Evolutionary conservation across 2,329 filamentous ascomycete genomes (phyloP), one percentile per base, ranked within the genome.

Genomic region (Aphanocladium album): DNA sequence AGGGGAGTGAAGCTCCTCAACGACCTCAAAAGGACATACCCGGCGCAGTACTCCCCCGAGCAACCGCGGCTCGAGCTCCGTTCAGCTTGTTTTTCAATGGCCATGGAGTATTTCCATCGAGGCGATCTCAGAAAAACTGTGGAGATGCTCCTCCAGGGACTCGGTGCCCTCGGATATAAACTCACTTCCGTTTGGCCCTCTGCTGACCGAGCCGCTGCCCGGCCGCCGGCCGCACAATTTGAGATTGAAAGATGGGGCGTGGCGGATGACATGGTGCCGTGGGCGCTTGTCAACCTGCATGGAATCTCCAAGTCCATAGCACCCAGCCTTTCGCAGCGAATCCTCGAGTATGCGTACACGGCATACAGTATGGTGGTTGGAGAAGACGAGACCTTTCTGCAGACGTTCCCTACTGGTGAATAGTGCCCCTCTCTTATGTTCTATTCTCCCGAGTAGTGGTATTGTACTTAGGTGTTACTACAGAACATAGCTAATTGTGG

Each of bases 341-440:
- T 58, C 7, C 14, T 51, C 7, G 17, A 46, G 1, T 71, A 70
- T 46, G 65, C 65, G 1, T 46, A 53, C 0, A 63, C 63, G 11
- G 60, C 62, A 1, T 72, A 72, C 55, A 64, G 62, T 9, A 70
- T 74, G 11, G 45, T 54, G 5, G 59, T 63, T 16, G 72, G 71
- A 6, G 70, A 73, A 58, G 61, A 62, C 14, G 60, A 62, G 5
- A 59, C 60, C 2, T 54, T 52, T 14, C 7, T 8, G 8, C 16
- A n/a, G 16, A 5, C 33, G 41, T 51, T 52, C 16, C 55, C 55
- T n/a, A n/a, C n/a, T n/a, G n/a, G n/a, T n/a, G n/a, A n/a, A n/a
- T n/a, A n/a, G n/a, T n/a, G n/a, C n/a, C n/a, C n/a, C n/a, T n/a
- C n/a, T n/a, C n/a, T n/a, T n/a, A n/a, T n/a, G n/a, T n/a, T n/a